Conservation (phyloP, 495 filamentous ascomycete species). For the Aspergillus saccharolyticus region DNA sequence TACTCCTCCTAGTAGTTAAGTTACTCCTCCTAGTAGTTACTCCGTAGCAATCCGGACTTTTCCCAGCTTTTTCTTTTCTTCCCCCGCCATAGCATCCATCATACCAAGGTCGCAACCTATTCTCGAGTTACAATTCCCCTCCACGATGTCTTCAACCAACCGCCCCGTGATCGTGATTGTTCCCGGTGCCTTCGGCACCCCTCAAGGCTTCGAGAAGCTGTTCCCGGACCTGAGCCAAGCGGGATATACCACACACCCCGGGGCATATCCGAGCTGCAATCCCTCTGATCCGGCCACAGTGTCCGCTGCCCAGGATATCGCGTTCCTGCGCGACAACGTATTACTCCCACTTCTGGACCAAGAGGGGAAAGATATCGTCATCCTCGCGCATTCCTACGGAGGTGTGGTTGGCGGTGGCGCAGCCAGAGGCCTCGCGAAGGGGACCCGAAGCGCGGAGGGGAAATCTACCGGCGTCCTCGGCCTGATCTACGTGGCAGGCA, state of each 20-base stretch:
- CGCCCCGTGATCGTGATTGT: slow-evolving; percentile 11
- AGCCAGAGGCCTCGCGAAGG: slow-evolving; percentile 3
- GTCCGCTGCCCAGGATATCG: slow-evolving; percentile 8
- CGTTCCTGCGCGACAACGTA: slow-evolving; percentile 7
- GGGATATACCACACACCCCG: slow-evolving; percentile 5
- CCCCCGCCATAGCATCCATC: neutral
- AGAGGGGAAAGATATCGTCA: slow-evolving; percentile 6
- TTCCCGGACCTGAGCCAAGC: slow-evolving; percentile 3
- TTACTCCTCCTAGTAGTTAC: neutral
- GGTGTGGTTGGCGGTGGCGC: slow-evolving; percentile 7
- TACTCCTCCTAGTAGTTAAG: no score
- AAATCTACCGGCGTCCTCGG: slow-evolving; percentile 1
- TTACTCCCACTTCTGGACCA: slow-evolving; percentile 4
- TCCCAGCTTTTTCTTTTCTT: neutral
- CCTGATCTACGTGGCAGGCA: slow-evolving; percentile 5
- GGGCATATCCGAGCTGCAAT: slow-evolving; percentile 7
- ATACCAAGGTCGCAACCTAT: neutral
- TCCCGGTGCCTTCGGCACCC: slow-evolving; percentile 9
- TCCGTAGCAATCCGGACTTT: neutral
- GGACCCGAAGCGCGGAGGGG: slow-evolving; percentile 1
- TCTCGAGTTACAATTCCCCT: neutral
- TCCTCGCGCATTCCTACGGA: slow-evolving; percentile 8
- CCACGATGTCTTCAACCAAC: neutral
- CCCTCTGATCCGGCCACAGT: slow-evolving; percentile 2
- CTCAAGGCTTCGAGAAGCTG: slow-evolving; percentile 7